Evolutionary conservation across 2,329 filamentous ascomycete species (phyloP).

Genomic region (Blastomyces gilchristii): DNA sequence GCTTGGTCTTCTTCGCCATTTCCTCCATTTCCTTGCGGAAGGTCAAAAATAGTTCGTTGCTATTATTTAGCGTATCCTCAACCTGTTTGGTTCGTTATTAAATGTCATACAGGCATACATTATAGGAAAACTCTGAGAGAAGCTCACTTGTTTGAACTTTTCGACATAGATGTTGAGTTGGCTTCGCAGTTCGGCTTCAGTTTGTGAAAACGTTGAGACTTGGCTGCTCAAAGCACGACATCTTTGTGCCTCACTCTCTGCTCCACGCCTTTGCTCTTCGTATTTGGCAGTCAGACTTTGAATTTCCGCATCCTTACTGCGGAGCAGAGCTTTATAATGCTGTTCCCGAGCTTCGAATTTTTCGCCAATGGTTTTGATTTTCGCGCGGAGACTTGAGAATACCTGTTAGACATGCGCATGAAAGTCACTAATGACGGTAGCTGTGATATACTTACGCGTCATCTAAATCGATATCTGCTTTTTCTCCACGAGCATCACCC

Average conservation of each 20-base stretch:
- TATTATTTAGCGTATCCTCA: slow-evolving; percentile 96
- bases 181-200: slow-evolving; percentile 82
- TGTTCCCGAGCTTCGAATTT: slow-evolving; percentile 93
- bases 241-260: slow-evolving; percentile 69
- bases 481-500: slow-evolving; percentile 68
- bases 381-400: slow-evolving; percentile 49
- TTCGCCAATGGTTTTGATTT: slow-evolving; percentile 85
- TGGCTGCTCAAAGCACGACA: slow-evolving; percentile 80
- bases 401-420: slow-evolving; percentile 10
- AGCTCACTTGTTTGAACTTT: slow-evolving; percentile 94
- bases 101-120: slow-evolving; percentile 3
- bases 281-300: slow-evolving; percentile 81
- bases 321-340: slow-evolving; percentile 83
- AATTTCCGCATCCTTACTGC: slow-evolving; percentile 91
- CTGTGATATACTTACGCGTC: slow-evolving; percentile 55
- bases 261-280: slow-evolving; percentile 80
- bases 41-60: slow-evolving; percentile 91
- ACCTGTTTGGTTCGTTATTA: slow-evolving; percentile 53
- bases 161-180: slow-evolving; percentile 98
- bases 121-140: neutral
- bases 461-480: slow-evolving; percentile 77
- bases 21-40: slow-evolving; percentile 99
- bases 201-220: slow-evolving; percentile 91
- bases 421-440: neutral
- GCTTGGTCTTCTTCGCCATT: slow-evolving; percentile 98